Conservation (phyloP, 2,329 filamentous ascomycete species). For the Venturia oleaginea region DNA sequence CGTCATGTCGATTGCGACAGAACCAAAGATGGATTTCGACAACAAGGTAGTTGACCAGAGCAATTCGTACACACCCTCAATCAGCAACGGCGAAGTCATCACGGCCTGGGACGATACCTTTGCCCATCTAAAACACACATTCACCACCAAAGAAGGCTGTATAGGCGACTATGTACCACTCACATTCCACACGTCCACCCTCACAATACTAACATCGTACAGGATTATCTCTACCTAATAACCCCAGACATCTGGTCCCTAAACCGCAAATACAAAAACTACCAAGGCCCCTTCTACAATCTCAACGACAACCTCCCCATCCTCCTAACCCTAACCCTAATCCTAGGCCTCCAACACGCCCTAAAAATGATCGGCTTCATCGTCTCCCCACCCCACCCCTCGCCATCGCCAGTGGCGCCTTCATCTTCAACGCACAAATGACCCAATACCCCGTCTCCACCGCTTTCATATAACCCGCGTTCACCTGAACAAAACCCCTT, state of each 20-base stretch:
- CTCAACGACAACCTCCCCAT: conserved; percentile 22
- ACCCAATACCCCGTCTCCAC: conserved; percentile 23
- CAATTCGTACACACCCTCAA: conserved; percentile 4
- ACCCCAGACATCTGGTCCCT: conserved; percentile 21
- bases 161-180: conserved; percentile 30
- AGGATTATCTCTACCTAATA: conserved; percentile 29
- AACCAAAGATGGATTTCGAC: not conserved
- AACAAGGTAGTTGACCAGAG: conserved; percentile 2
- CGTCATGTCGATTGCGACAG: not conserved
- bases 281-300: conserved; percentile 22
- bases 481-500: conserved; percentile 21
- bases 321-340: conserved; percentile 21
- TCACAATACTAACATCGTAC: not conserved
- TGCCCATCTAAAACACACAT: conserved; percentile 15
- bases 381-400: conserved; percentile 24
- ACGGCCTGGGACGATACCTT: not conserved
- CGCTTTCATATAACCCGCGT: conserved; percentile 23
- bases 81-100: conserved; percentile 11
- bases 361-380: conserved; percentile 23
- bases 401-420: conserved; percentile 23
- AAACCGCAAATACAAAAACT: conserved; percentile 22
- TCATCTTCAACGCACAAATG: conserved; percentile 21
- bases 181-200: not conserved
- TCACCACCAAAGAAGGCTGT: conserved; percentile 30
- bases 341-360: conserved; percentile 25